phyloP scores from a whole-genome alignment of 345 rosid genomes.

The Turritis glabra region DNA sequence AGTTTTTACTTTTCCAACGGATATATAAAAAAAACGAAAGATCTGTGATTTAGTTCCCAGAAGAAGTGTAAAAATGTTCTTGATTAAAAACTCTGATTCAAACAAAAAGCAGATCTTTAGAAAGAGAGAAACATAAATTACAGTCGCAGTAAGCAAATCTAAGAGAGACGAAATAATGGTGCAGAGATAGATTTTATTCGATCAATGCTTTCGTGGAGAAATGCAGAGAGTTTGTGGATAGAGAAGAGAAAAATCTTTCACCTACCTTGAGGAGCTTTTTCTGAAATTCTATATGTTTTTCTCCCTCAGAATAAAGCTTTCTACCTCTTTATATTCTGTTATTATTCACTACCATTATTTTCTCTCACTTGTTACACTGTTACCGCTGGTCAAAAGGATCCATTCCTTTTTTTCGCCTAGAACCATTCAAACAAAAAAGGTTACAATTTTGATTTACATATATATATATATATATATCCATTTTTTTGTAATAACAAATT shows the following conservation, averaged over 20 bases:
- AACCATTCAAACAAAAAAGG: not conserved
- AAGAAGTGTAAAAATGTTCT: not conserved
- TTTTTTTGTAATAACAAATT: too few relatives aligned
- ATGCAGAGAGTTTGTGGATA: not conserved
- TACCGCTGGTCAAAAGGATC: constrained; percentile 10
- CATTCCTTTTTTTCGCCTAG: not conserved
- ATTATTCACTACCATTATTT: not conserved
- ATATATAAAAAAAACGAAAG: not conserved
- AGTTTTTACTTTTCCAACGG: not conserved
- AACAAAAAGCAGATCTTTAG: not conserved
- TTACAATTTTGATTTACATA: not conserved
- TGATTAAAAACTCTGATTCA: not conserved
- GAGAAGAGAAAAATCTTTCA: constrained; percentile 3
- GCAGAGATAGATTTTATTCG: not conserved
- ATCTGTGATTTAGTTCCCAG: not conserved
- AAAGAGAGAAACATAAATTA: constrained; percentile 1
- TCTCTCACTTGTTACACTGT: not conserved
- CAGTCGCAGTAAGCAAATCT: constrained; percentile 6
- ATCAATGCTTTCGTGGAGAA: not conserved
- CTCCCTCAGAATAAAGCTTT: not conserved
- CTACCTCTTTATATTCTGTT: constrained; percentile 2
- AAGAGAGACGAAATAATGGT: not conserved
- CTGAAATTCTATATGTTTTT: not conserved
- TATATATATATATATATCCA: too few relatives aligned
- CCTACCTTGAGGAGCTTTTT: constrained; percentile 18